phyloP scores from a whole-genome alignment of 768 basidiomycete species.

The Lentinula raphanica region DNA sequence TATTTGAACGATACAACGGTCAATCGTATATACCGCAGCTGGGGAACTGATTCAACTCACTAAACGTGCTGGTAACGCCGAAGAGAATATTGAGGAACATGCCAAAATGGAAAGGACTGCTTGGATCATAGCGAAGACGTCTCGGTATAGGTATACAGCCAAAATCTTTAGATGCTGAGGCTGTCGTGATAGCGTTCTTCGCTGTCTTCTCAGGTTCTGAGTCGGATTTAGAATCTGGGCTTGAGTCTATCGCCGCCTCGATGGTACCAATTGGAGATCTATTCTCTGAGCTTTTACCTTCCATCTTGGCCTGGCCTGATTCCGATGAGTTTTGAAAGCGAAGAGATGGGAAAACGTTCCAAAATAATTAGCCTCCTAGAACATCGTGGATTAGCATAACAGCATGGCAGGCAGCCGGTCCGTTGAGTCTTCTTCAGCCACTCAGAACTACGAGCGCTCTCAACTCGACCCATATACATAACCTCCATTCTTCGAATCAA shows the following conservation, averaged over 20 bases:
- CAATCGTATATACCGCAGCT: neutral
- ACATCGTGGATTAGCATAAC: too few species aligned
- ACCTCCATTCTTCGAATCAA: too few species aligned
- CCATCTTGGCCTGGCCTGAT: neutral
- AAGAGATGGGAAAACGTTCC: neutral
- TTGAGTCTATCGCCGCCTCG: neutral
- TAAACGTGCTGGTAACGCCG: conserved; percentile 59
- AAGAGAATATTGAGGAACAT: conserved; percentile 51
- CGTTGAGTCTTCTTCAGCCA: too few species aligned
- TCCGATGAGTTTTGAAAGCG: neutral
- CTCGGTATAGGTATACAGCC: conserved; percentile 61
- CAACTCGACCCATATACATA: too few species aligned
- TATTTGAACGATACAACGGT: neutral
- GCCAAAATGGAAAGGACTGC: conserved; percentile 45
- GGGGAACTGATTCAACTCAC: conserved; percentile 22
- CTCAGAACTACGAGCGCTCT: too few species aligned
- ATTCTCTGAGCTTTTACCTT: neutral
- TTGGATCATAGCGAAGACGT: conserved; percentile 45
- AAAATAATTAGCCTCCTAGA: too few species aligned
- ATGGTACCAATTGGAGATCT: neutral
- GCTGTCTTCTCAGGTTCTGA: neutral
- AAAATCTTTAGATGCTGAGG: conserved; percentile 46
- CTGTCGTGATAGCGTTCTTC: neutral
- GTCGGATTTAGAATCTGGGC: neutral
- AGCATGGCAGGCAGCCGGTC: too few species aligned